Evolutionary conservation across 768 basidiomycete species (phyloP).

Genomic region (Suillus subaureus): DNA sequence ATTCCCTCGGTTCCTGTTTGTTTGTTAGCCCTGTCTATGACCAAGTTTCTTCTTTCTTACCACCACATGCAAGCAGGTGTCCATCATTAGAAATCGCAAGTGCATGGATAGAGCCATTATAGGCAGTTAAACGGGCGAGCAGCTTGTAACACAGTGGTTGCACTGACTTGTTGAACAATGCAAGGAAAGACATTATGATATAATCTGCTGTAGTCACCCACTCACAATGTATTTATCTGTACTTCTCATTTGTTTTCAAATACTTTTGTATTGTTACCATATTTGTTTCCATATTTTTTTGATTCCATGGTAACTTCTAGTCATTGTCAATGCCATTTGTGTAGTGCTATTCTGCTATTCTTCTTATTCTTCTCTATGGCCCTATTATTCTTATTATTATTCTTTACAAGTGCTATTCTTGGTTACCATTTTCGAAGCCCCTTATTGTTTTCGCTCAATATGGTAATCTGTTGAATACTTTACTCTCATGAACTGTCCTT

Average conservation of each 20-base stretch:
- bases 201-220: background rate
- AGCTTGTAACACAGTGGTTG: background rate
- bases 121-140: constrained; percentile 3
- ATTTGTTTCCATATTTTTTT: background rate
- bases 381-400: too few species aligned
- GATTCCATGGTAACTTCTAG: background rate
- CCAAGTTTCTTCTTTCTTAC: background rate
- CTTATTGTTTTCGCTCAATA: too few species aligned
- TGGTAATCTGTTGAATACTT: background rate
- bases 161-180: background rate
- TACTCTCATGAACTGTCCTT: background rate
- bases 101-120: background rate
- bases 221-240: background rate
- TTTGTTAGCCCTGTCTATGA: background rate
- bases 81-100: constrained; percentile 10
- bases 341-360: too few species aligned
- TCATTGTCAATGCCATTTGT: too few species aligned
- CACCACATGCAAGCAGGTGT: constrained; percentile 2
- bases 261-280: background rate
- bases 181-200: background rate
- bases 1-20: constrained; percentile 9
- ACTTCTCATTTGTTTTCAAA: background rate
- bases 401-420: too few species aligned
- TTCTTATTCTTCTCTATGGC: too few species aligned
- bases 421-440: too few species aligned